Evolutionary conservation across 2,329 filamentous ascomycete genomes (phyloP).

Genomic region (Talaromyces albobiverticillius): DNA sequence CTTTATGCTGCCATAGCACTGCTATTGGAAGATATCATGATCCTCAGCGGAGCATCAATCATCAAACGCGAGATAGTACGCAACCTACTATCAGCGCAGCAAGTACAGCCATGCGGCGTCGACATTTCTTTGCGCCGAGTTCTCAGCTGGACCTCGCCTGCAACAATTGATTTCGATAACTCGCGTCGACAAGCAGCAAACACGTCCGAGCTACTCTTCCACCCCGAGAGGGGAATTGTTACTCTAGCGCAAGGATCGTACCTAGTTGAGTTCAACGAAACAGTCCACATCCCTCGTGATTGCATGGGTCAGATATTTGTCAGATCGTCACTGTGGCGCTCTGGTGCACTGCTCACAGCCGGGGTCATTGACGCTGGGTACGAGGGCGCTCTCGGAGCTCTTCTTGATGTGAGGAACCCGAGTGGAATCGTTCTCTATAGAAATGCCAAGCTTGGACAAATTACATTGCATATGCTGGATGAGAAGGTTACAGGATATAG

Average conservation of each 20-base stretch:
- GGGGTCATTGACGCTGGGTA: constrained; percentile 46
- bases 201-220: constrained; percentile 19
- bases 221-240: constrained; percentile 15
- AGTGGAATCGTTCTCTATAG: constrained; percentile 31
- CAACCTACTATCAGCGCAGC: constrained; percentile 20
- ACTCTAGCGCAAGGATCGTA: constrained; percentile 32
- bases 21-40: too few species aligned
- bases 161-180: constrained; percentile 31
- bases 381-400: constrained; percentile 37
- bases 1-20: too few species aligned
- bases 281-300: constrained; percentile 35
- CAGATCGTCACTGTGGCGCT: constrained; percentile 40
- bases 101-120: constrained; percentile 31
- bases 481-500: constrained; percentile 37
- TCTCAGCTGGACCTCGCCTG: constrained; percentile 27
- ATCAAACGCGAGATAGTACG: constrained; percentile 20
- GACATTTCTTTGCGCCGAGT: constrained; percentile 28
- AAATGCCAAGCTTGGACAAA: constrained; percentile 39
- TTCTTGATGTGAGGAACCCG: constrained; percentile 38
- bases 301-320: constrained; percentile 40
- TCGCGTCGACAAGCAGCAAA: constrained; percentile 23
- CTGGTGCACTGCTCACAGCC: constrained; percentile 34
- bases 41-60: constrained; percentile 19
- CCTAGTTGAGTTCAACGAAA: constrained; percentile 42
- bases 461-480: constrained; percentile 39